Evolutionary conservation across 768 basidiomycete genomes (phyloP).

Genomic region (Termitomyces sp.): DNA sequence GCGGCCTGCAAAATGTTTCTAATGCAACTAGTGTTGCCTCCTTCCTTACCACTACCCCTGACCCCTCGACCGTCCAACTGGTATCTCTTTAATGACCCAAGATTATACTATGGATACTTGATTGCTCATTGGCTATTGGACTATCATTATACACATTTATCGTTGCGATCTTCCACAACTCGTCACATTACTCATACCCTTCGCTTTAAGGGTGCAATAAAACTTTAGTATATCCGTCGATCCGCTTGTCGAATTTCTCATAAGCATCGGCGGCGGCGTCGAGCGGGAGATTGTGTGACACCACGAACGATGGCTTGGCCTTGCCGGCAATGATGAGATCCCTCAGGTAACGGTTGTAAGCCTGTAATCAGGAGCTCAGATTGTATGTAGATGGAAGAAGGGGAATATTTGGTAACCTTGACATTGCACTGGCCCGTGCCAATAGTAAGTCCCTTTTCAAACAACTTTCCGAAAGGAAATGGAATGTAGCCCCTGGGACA

Average conservation of each 20-base stretch:
- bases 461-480: constrained; percentile 49
- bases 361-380: constrained; percentile 19
- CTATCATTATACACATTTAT: background rate
- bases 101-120: no score
- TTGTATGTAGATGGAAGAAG: background rate
- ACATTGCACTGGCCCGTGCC: constrained; percentile 58
- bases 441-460: constrained; percentile 52
- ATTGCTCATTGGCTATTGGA: background rate
- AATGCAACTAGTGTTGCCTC: constrained; percentile 21
- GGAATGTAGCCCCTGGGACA: constrained; percentile 42
- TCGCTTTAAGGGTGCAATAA: constrained; percentile 38
- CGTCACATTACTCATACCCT: background rate
- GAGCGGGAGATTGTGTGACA: constrained; percentile 49
- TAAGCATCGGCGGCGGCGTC: constrained; percentile 48
- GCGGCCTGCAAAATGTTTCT: constrained; percentile 26
- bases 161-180: background rate
- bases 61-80: constrained; percentile 3
- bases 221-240: constrained; percentile 54
- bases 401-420: constrained; percentile 30
- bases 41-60: constrained; percentile 20
- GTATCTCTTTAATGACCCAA: constrained; percentile 1
- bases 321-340: constrained; percentile 51
- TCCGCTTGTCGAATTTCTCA: constrained; percentile 49
- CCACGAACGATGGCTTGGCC: constrained; percentile 53
- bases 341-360: constrained; percentile 51